Percentiles rank a stretch among this genome's conserved stretches.
Conservation (phyloP, 2,329 filamentous ascomycete species). For the Decorospora gaudefroyi region DNA sequence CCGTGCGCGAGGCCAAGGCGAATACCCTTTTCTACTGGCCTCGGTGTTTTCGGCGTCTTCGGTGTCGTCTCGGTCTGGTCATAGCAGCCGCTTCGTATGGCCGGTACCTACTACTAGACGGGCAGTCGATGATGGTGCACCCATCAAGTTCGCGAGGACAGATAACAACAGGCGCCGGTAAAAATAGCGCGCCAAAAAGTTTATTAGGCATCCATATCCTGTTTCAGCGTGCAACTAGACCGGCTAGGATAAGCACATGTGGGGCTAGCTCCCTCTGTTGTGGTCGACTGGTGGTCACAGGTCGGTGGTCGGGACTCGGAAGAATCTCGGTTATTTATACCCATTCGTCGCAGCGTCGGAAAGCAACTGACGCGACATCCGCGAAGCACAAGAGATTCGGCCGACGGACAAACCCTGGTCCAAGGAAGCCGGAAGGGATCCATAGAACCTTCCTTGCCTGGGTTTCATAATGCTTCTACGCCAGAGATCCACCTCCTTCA, state of each 20-base stretch:
- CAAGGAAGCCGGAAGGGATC: too few relatives aligned
- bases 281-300: too few relatives aligned
- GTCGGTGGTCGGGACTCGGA: slow-evolving; percentile 11
- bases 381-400: slow-evolving; percentile 4
- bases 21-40: slow-evolving; percentile 17
- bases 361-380: not conserved
- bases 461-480: too few relatives aligned
- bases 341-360: slow-evolving; percentile 1
- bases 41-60: slow-evolving; percentile 9
- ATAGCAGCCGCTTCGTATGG: too few relatives aligned
- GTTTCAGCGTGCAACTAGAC: slow-evolving; percentile 10
- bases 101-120: too few relatives aligned
- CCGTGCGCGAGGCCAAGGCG: slow-evolving; percentile 8
- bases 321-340: slow-evolving; percentile 8
- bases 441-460: slow-evolving; percentile 16
- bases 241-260: slow-evolving; percentile 3
- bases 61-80: too few relatives aligned
- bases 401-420: not conserved
- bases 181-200: too few relatives aligned
- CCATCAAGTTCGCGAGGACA: too few relatives aligned
- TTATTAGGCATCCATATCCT: slow-evolving; percentile 15
- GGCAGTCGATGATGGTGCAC: too few relatives aligned
- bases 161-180: too few relatives aligned
- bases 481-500: too few relatives aligned
- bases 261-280: slow-evolving; percentile 8